A percentile compares a stretch with the other conserved stretches of the same genome.
Evolutionary conservation across 2,329 filamentous ascomycete genomes (phyloP).

Genomic region (Diaporthe australafricana): DNA sequence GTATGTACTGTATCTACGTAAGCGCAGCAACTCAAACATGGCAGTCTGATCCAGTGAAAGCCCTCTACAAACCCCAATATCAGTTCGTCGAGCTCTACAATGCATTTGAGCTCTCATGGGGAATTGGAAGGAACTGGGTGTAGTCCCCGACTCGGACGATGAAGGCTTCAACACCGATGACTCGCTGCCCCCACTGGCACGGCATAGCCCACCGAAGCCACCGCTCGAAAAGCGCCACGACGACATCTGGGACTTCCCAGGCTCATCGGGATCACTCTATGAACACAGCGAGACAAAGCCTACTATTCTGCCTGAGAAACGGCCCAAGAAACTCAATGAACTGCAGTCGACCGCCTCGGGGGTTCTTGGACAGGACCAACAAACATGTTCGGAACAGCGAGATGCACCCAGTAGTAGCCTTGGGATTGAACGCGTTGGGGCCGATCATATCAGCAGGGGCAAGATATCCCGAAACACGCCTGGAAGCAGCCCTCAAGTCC

Average conservation of each 20-base stretch:
- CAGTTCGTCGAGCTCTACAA: constrained; percentile 25
- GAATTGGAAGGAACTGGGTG: constrained; percentile 57
- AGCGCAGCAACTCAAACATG: neutral
- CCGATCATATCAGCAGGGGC: neutral
- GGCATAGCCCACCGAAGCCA: constrained; percentile 27
- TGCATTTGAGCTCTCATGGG: constrained; percentile 47
- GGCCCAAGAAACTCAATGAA: neutral
- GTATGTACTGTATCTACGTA: too few species aligned
- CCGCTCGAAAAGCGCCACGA: constrained; percentile 25
- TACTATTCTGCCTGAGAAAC: constrained; percentile 7
- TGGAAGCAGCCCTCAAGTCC: neutral
- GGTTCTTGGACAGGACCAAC: neutral
- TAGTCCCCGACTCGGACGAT: constrained; percentile 58
- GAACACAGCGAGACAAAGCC: constrained; percentile 1
- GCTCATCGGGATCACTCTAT: constrained; percentile 41
- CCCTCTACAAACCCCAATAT: neutral
- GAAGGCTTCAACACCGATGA: constrained; percentile 53
- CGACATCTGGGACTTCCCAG: constrained; percentile 47
- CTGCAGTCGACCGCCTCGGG: neutral
- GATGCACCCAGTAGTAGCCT: neutral
- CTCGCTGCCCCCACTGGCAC: constrained; percentile 38
- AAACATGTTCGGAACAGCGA: neutral
- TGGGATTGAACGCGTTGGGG: neutral
- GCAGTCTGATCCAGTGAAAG: neutral
- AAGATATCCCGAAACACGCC: neutral